phyloP scores from a whole-genome alignment of 1,284 basidiomycete genomes.

The Violaceomyces palustris region DNA sequence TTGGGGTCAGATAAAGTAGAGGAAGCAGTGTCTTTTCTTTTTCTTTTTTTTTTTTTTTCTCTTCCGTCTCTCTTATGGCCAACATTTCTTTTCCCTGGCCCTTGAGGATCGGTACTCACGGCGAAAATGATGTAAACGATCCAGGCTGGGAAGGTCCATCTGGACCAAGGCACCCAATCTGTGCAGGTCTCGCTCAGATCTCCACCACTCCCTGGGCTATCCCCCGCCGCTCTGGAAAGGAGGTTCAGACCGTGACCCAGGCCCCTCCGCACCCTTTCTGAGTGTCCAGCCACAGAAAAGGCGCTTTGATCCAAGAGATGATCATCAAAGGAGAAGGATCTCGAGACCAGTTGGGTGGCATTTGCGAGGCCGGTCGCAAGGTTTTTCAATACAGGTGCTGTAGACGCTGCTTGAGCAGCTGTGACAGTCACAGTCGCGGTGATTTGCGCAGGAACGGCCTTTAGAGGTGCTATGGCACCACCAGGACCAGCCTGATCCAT shows the following conservation, averaged over 20 bases:
- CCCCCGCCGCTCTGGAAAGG: constrained; percentile 6
- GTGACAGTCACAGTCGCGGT: constrained; percentile 22
- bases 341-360: neutral
- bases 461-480: constrained; percentile 28
- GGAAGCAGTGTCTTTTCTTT: neutral
- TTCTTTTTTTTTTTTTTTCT: neutral
- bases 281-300: too few relatives aligned
- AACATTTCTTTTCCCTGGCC: neutral
- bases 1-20: neutral
- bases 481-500: constrained; percentile 46
- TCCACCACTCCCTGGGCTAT: constrained; percentile 1
- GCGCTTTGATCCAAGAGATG: constrained; percentile 5
- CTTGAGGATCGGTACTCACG: constrained; percentile 45
- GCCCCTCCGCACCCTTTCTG: constrained; percentile 63
- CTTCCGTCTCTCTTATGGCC: neutral
- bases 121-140: constrained; percentile 81
- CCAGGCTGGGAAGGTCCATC: constrained; percentile 69
- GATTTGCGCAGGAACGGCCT: constrained; percentile 13
- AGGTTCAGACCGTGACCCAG: constrained; percentile 11
- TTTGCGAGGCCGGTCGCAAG: neutral
- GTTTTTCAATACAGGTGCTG: constrained; percentile 1
- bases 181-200: constrained; percentile 66
- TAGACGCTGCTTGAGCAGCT: neutral
- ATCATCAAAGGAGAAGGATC: neutral
- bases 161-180: constrained; percentile 91